Base-by-base conservation (phyloP, 805 yeast species). In the Kockiozyma suomiensis region DNA sequence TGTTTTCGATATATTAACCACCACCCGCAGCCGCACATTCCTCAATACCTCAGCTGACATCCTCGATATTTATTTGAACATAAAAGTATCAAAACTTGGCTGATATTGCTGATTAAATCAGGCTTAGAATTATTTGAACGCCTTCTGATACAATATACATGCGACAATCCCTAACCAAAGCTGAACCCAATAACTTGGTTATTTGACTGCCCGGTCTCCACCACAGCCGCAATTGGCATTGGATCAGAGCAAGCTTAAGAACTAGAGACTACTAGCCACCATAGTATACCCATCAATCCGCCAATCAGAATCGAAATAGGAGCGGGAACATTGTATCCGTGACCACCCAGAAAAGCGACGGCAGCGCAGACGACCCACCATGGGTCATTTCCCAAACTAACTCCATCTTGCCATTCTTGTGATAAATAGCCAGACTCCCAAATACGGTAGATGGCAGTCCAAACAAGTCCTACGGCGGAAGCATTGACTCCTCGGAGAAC, bases 341-440 rank as follows among this genome's bases (percentile, higher is more conserved):
- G 47, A 3, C 62, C 59, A 15, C 33, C 37, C 19, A 61, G 45
- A 55, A 61, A 62, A 13, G 66, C 61, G 15, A 58, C 54, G 15
- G 59, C 46, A 6, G 61, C 61, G 23, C 45, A 51, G 13, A 56
- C 66, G n/a, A 49, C 38, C 66, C 66, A 62, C 66, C 66, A 62
- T 4, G 66, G 50, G 23, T 62, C 66, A 23, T 49, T 17, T 8
- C 61, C 64, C 28, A 62, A 32, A 33, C 51, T 38, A 15, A 46
- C 30, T 13, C 66, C 66, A 15, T 32, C 53, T 25, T 35, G 33
- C 37, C 35, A 32, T 28, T 40, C 23, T 19, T 47, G 43, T 12
- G 56, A 48, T 47, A 62, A 19, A 41, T 41, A 62, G 5, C 66
- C 66, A 1, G 56, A 32, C 23, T 61, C 56, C 66, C 66, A 62